Evolutionary conservation across 2,329 filamentous ascomycete species (phyloP).

Genomic region (Ustulina deusta): DNA sequence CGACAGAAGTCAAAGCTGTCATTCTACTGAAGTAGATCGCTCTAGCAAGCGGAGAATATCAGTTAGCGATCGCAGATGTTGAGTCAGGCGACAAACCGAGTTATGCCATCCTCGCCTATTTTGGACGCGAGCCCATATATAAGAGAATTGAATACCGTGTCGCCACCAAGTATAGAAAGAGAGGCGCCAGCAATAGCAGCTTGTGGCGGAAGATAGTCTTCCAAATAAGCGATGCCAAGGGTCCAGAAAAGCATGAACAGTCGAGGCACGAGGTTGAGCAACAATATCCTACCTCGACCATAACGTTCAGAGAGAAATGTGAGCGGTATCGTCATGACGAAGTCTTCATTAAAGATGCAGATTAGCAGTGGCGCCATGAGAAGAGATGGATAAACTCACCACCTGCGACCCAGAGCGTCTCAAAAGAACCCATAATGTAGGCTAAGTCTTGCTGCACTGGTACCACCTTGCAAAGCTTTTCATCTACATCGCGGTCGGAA

Average conservation of each 20-base stretch:
- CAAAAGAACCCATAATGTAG: constrained; percentile 64
- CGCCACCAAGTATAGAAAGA: constrained; percentile 61
- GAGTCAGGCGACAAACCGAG: constrained; percentile 46
- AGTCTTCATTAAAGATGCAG: constrained; percentile 52
- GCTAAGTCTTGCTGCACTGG: constrained; percentile 64
- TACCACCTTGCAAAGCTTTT: constrained; percentile 66
- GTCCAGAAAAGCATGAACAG: constrained; percentile 57
- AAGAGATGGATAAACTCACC: constrained; percentile 49
- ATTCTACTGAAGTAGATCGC: constrained; percentile 65
- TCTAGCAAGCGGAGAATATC: constrained; percentile 44
- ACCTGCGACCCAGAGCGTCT: constrained; percentile 62
- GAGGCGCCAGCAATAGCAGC: constrained; percentile 57
- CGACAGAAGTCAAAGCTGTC: constrained; percentile 61
- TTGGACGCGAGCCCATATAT: constrained; percentile 60
- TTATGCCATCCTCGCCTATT: constrained; percentile 58
- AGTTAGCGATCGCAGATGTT: constrained; percentile 24
- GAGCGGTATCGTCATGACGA: constrained; percentile 62
- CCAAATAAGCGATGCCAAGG: constrained; percentile 55
- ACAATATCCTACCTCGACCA: constrained; percentile 56
- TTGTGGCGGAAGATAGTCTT: constrained; percentile 52
- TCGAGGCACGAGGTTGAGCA: constrained; percentile 59
- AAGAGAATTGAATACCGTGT: constrained; percentile 64
- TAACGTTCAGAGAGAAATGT: constrained; percentile 60
- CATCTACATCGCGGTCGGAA: constrained; percentile 57
- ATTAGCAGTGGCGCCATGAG: constrained; percentile 16